Percentiles rank a stretch among this genome's conserved stretches.
Conservation (phyloP, 78 protist genomes). For the Trichosphaerium sp. region DNA sequence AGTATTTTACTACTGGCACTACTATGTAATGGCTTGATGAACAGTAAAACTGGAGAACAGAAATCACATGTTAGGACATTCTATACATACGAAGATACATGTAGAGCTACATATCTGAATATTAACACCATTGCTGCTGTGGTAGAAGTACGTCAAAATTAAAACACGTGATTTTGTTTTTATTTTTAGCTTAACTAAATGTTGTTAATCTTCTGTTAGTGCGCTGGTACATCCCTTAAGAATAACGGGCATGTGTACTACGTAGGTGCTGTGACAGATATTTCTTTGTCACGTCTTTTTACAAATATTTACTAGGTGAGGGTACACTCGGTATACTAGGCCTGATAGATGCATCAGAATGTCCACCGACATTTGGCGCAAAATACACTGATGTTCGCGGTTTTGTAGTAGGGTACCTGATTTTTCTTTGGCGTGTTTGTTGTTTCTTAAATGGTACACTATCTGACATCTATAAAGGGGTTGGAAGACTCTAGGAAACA, state of each 20-base stretch:
- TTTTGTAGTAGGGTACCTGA: too few relatives aligned
- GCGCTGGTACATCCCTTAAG: neutral
- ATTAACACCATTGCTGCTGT: conserved; percentile 2
- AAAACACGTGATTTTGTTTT: too few relatives aligned
- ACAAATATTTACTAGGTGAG: too few relatives aligned
- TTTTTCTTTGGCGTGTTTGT: too few relatives aligned
- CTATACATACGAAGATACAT: conserved; percentile 9
- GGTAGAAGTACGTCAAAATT: too few relatives aligned
- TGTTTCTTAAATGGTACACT: too few relatives aligned
- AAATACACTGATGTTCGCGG: conserved; percentile 31
- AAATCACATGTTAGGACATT: neutral
- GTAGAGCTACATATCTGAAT: conserved; percentile 17
- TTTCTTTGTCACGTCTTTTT: too few relatives aligned
- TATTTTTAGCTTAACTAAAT: too few relatives aligned
- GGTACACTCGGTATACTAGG: conserved; percentile 32
- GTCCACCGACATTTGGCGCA: conserved; percentile 49
- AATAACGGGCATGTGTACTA: neutral
- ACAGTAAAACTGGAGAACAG: neutral
- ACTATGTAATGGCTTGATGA: neutral
- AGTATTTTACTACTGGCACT: conserved; percentile 33
- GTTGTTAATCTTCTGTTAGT: too few relatives aligned
- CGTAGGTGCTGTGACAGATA: too few relatives aligned
- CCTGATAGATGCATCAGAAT: conserved; percentile 51
- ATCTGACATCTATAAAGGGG: too few relatives aligned
- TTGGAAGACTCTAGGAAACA: too few relatives aligned